phyloP scores from a whole-genome alignment of 164 flowering plant species.

The Tetrastigma voinierianum region DNA sequence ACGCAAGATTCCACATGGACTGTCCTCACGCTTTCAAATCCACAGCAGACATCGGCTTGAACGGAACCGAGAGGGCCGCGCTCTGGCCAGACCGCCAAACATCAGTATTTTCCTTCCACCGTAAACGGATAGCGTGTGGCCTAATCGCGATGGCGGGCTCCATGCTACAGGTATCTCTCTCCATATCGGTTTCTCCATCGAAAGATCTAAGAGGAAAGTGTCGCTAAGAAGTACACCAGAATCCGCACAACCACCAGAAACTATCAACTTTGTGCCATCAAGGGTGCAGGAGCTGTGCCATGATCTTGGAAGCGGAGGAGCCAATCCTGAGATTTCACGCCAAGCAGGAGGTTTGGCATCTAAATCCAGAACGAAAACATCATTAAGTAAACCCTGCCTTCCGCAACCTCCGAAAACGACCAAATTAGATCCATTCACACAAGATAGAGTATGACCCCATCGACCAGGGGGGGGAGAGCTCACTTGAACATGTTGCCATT shows the following conservation, averaged over 20 bases:
- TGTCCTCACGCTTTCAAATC: conserved; percentile 84
- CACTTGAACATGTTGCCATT: conserved; percentile 83
- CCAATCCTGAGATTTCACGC: conserved; percentile 88
- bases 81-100: conserved; percentile 94
- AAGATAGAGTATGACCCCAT: conserved; percentile 93
- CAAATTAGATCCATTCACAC: conserved; percentile 75
- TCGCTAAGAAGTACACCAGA: conserved; percentile 92
- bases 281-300: conserved; percentile 99
- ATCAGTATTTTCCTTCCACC: conserved; percentile 85
- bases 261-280: conserved; percentile 85
- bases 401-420: conserved; percentile 97
- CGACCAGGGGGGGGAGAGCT: conserved; percentile 95
- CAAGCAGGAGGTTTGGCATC: conserved; percentile 88
- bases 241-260: conserved; percentile 96
- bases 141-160: conserved; percentile 89
- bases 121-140: conserved; percentile 84
- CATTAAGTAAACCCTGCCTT: conserved; percentile 80
- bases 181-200: conserved; percentile 89
- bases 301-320: conserved; percentile 90
- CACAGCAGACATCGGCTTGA: conserved; percentile 86
- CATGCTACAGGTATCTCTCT: conserved; percentile 86
- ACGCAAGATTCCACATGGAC: conserved; percentile 93
- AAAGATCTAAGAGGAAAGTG: conserved; percentile 78
- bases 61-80: conserved; percentile 86
- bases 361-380: conserved; percentile 82